Percentiles rank a stretch among this genome's conserved stretches.
phyloP scores from a whole-genome alignment of 2,329 filamentous ascomycete species.

The Sporothrix dimorphospora region DNA sequence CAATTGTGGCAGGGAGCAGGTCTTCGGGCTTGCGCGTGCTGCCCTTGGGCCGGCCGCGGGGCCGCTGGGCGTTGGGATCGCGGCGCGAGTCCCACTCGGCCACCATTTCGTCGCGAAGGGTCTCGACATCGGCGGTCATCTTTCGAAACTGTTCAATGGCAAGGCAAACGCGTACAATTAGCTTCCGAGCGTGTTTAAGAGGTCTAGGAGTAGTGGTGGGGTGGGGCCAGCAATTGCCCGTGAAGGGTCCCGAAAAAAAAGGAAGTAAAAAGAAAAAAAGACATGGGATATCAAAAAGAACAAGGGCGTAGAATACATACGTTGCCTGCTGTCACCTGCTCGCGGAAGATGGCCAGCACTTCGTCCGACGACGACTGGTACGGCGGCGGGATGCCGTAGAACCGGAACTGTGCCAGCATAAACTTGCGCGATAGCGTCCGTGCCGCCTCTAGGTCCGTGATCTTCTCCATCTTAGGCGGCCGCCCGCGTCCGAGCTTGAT shows the following conservation, averaged over 20 bases:
- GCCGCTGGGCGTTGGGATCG: slow-evolving; percentile 31
- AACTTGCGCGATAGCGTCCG: slow-evolving; percentile 34
- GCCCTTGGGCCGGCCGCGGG: slow-evolving; percentile 35
- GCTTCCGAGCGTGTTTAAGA: background rate
- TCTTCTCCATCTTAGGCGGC: slow-evolving; percentile 36
- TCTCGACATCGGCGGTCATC: slow-evolving; percentile 34
- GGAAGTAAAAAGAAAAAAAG: background rate
- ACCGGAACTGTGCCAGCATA: slow-evolving; percentile 35
- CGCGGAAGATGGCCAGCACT: slow-evolving; percentile 32
- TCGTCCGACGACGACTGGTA: slow-evolving; percentile 35
- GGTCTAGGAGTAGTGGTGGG: background rate
- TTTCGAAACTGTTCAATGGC: slow-evolving; percentile 30
- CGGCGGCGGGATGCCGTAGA: slow-evolving; percentile 36
- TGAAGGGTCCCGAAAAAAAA: too few relatives aligned
- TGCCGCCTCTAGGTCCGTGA: slow-evolving; percentile 33
- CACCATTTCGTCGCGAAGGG: slow-evolving; percentile 33
- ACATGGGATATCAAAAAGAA: background rate
- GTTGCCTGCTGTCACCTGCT: slow-evolving; percentile 32
- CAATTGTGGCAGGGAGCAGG: slow-evolving; percentile 32
- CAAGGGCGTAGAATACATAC: slow-evolving; percentile 18
- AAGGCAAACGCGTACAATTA: background rate
- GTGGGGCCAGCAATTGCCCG: background rate
- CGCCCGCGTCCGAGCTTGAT: slow-evolving; percentile 36
- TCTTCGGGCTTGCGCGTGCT: slow-evolving; percentile 34
- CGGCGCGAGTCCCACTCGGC: slow-evolving; percentile 34